Evolutionary conservation across 2,329 filamentous ascomycete genomes (phyloP).

Genomic region (Aspergillus sp.): DNA sequence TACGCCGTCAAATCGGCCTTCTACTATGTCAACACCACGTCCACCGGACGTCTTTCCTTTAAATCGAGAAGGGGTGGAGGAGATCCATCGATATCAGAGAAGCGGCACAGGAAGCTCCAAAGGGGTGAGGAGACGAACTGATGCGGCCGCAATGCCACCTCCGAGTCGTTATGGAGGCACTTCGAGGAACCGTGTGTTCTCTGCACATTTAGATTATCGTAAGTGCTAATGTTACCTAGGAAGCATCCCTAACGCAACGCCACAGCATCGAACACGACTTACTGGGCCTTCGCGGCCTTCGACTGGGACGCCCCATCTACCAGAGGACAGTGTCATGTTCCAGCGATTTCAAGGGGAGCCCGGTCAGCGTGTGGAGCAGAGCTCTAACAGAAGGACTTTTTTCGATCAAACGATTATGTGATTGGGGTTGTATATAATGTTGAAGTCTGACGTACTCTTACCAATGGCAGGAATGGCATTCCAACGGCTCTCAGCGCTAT

Average conservation of each 20-base stretch:
- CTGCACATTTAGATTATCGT: neutral
- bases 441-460: slow-evolving; percentile 3
- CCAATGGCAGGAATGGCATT: too few relatives aligned
- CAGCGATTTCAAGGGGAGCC: slow-evolving; percentile 21
- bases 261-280: slow-evolving; percentile 28
- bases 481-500: too few relatives aligned
- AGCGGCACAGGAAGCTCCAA: slow-evolving; percentile 40
- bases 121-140: slow-evolving; percentile 19
- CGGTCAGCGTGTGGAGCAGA: neutral
- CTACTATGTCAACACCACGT: slow-evolving; percentile 20
- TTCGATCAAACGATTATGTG: slow-evolving; percentile 11
- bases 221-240: slow-evolving; percentile 8
- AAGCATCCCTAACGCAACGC: slow-evolving; percentile 12
- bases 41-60: slow-evolving; percentile 20
- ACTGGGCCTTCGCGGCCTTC: slow-evolving; percentile 17
- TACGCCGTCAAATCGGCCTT: slow-evolving; percentile 11
- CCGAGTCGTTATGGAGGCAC: slow-evolving; percentile 19
- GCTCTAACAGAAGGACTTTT: slow-evolving; percentile 6
- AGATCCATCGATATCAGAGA: slow-evolving; percentile 38
- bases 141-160: slow-evolving; percentile 31
- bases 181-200: slow-evolving; percentile 22
- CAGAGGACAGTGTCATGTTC: slow-evolving; percentile 20
- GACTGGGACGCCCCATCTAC: slow-evolving; percentile 21
- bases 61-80: slow-evolving; percentile 31
- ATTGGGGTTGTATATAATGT: neutral